Conservation (phyloP, 2,329 filamentous ascomycete species). For the Phyllosticta capitalensis region DNA sequence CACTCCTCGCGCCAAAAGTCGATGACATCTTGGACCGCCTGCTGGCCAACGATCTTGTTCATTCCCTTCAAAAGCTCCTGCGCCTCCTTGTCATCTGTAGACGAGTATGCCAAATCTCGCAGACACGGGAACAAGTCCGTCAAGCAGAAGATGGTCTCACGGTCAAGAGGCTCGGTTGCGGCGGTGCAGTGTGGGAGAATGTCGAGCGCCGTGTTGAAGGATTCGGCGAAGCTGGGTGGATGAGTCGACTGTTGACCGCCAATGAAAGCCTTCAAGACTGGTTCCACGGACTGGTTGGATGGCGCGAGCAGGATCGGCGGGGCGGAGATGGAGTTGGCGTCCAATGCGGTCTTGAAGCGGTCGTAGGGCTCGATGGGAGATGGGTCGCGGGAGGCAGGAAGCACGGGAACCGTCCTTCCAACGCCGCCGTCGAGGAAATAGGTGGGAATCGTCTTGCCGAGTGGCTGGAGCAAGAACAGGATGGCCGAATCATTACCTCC, state of each 20-base stretch:
- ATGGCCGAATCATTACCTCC: neutral
- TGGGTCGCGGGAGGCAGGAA: neutral
- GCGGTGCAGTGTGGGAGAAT: slow-evolving; percentile 25
- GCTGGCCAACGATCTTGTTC: slow-evolving; percentile 17
- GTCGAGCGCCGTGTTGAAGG: slow-evolving; percentile 12
- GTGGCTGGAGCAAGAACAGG: neutral
- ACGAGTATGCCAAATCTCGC: slow-evolving; percentile 20
- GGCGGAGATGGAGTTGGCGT: neutral
- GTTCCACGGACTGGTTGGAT: neutral
- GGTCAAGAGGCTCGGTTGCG: neutral
- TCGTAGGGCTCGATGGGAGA: slow-evolving; percentile 2
- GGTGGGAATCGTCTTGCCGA: neutral
- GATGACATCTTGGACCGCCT: slow-evolving; percentile 15
- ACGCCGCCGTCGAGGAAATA: too few species aligned
- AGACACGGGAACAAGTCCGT: slow-evolving; percentile 26
- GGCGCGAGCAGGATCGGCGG: neutral
- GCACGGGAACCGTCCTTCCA: neutral
- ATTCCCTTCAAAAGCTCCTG: slow-evolving; percentile 12
- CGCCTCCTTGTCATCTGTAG: slow-evolving; percentile 13
- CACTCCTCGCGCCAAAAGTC: slow-evolving; percentile 28
- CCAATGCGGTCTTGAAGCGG: neutral
- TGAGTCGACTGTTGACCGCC: slow-evolving; percentile 1
- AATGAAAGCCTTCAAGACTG: slow-evolving; percentile 1
- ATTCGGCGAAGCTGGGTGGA: neutral
- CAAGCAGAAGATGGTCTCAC: slow-evolving; percentile 20